Conservation (phyloP, 306 rosid genomes). For the Castanopsis chinensis region DNA sequence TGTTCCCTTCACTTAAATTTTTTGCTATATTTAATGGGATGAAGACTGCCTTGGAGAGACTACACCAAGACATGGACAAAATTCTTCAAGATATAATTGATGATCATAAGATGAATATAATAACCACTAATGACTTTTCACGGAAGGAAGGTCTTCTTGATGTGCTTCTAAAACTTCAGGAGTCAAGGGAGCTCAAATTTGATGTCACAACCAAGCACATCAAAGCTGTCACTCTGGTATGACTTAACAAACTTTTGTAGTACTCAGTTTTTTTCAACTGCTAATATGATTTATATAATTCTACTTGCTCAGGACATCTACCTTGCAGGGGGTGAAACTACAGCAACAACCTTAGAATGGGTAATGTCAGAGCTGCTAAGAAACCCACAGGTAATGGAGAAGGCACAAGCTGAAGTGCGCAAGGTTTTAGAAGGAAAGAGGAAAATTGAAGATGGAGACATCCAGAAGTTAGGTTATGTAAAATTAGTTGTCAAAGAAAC, state of each 20-base stretch:
- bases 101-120: background rate
- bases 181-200: background rate
- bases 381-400: constrained; percentile 36
- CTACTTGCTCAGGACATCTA: constrained; percentile 27
- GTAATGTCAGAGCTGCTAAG: constrained; percentile 38
- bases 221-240: constrained; percentile 30
- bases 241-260: background rate
- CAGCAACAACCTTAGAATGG: constrained; percentile 30
- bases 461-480: background rate
- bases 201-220: constrained; percentile 13
- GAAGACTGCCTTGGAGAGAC: background rate
- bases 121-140: background rate
- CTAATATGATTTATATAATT: background rate
- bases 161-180: constrained; percentile 27
- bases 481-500: constrained; percentile 31
- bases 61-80: constrained; percentile 5
- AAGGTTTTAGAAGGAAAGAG: constrained; percentile 21
- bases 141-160: constrained; percentile 25
- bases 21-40: constrained; percentile 12
- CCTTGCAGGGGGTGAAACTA: constrained; percentile 34
- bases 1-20: constrained; percentile 31
- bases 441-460: background rate
- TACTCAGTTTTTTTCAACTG: too few species aligned
- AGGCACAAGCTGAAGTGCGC: constrained; percentile 37
- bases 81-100: constrained; percentile 24